Evolutionary conservation across 179 eudicot species (phyloP).

Genomic region (Vitellaria paradoxa): DNA sequence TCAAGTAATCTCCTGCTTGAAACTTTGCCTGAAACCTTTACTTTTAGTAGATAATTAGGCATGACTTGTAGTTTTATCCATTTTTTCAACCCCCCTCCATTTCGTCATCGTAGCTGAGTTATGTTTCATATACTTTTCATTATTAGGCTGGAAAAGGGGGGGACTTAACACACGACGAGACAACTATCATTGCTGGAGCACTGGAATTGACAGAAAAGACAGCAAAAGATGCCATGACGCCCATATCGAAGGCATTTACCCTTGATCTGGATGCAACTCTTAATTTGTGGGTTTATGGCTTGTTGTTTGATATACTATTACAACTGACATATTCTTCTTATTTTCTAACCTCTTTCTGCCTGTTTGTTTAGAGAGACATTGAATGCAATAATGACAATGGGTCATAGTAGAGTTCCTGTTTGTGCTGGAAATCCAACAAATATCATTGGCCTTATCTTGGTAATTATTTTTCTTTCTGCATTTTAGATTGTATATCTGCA

Average conservation of each 20-base stretch:
- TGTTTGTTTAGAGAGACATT: constrained; percentile 66
- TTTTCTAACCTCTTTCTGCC: constrained; percentile 21
- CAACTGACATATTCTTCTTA: constrained; percentile 16
- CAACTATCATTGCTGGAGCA: constrained; percentile 88
- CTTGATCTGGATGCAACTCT: constrained; percentile 99
- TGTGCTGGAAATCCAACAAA: constrained; percentile 61
- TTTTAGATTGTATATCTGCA: neutral
- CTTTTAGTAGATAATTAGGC: no score
- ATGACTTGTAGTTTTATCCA: neutral
- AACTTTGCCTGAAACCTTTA: no score
- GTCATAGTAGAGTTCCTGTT: constrained; percentile 89
- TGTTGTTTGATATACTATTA: constrained; percentile 24
- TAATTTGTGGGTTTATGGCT: constrained; percentile 78
- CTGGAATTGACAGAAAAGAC: constrained; percentile 87
- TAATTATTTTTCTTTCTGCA: constrained; percentile 24
- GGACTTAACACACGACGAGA: constrained; percentile 90
- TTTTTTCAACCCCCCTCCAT: neutral
- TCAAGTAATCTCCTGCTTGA: neutral
- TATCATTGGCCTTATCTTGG: constrained; percentile 81
- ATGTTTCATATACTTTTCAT: neutral
- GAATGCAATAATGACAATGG: constrained; percentile 83
- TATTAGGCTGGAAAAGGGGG: constrained; percentile 91
- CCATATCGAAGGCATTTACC: constrained; percentile 94
- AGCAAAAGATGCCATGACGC: constrained; percentile 98
- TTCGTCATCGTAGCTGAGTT: neutral